These are phyloP conservation scores for Halophytophthora batemanensis DNA, from an alignment of 352 stramenopile genomes.

Conservation along the genomic window DNA sequence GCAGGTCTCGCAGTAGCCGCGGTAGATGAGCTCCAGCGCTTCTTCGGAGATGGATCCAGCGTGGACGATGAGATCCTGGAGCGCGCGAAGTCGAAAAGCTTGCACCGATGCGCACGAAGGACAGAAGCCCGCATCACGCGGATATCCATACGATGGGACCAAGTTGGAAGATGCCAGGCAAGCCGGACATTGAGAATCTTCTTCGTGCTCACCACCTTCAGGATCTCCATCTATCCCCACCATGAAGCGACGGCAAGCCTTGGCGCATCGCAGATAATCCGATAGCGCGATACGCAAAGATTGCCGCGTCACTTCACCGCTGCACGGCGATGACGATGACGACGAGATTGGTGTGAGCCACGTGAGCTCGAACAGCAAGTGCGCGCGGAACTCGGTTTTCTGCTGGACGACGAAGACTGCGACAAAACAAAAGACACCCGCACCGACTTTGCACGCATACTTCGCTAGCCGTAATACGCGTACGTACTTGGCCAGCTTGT, in stretches of 20 bases:
- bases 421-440: constrained; percentile 32
- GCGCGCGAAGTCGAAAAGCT: constrained; percentile 7
- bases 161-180: constrained; percentile 6
- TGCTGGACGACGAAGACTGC: constrained; percentile 49
- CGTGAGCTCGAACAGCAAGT: constrained; percentile 46
- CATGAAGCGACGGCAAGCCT: constrained; percentile 9
- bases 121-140: constrained; percentile 1
- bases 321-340: constrained; percentile 3
- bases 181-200: constrained; percentile 1
- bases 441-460: constrained; percentile 37
- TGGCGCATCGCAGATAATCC: constrained; percentile 39
- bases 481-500: constrained; percentile 42
- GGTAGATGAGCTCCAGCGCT: constrained; percentile 24
- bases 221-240: neutral
- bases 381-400: constrained; percentile 53
- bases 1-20: constrained; percentile 24
- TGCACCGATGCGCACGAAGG: constrained; percentile 13
- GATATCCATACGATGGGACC: neutral
- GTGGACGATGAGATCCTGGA: constrained; percentile 12
- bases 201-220: neutral
- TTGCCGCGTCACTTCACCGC: constrained; percentile 18
- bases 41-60: neutral
- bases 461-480: constrained; percentile 40
- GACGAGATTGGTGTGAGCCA: constrained; percentile 5
- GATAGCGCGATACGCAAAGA: constrained; percentile 41